Evolutionary conservation across 768 basidiomycete genomes (phyloP).

Genomic region (Phlebiopsis gigantea): DNA sequence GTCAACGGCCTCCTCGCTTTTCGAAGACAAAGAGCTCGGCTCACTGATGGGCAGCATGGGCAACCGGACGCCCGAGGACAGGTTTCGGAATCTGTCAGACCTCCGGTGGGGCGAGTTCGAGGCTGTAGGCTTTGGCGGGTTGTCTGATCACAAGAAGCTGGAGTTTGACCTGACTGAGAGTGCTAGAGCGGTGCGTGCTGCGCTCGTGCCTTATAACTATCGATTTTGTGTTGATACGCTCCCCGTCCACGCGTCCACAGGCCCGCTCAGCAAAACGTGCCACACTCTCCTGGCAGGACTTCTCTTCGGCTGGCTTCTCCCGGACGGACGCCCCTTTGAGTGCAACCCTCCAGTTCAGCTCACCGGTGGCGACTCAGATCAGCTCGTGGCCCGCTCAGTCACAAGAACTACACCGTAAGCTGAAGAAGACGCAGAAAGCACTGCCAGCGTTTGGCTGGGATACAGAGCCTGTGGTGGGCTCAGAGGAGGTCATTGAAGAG

Average conservation of each 20-base stretch:
- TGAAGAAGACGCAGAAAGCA: constrained; percentile 78
- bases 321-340: constrained; percentile 72
- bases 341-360: constrained; percentile 76
- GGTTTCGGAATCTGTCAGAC: constrained; percentile 78
- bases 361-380: constrained; percentile 51
- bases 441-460: constrained; percentile 92
- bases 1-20: constrained; percentile 24
- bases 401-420: constrained; percentile 66
- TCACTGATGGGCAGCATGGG: constrained; percentile 20
- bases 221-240: not conserved
- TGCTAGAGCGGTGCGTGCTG: constrained; percentile 56
- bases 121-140: constrained; percentile 66
- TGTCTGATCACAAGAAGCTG: constrained; percentile 60
- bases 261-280: constrained; percentile 66
- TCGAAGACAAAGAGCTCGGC: constrained; percentile 27
- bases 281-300: constrained; percentile 89
- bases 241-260: constrained; percentile 28
- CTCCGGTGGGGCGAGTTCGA: constrained; percentile 93
- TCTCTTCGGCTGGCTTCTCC: constrained; percentile 77
- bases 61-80: constrained; percentile 46
- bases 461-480: constrained; percentile 74
- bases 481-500: constrained; percentile 83
- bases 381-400: constrained; percentile 70
- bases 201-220: constrained; percentile 5
- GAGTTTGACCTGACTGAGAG: constrained; percentile 92